Evolutionary conservation across 2,329 filamentous ascomycete species (phyloP).

Genomic region (Exutisphaerella laricina): DNA sequence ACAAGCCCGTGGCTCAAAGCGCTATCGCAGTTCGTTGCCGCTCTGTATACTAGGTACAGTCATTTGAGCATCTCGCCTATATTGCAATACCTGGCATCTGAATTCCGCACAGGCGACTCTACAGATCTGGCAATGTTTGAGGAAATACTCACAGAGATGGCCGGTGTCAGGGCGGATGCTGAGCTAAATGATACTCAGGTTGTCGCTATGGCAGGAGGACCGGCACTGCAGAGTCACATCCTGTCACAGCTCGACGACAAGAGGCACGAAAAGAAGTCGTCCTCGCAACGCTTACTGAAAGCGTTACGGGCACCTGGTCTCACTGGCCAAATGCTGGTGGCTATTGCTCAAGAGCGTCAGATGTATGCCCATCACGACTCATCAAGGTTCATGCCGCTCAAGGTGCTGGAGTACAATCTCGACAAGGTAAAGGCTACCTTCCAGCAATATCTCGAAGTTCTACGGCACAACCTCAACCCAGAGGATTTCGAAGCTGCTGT

Average conservation of each 20-base stretch:
- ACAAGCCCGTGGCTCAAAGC: constrained; percentile 91
- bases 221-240: constrained; percentile 71
- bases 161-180: constrained; percentile 78
- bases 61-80: constrained; percentile 79
- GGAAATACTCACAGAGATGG: constrained; percentile 87
- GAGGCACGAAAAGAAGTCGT: constrained; percentile 61
- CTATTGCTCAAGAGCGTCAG: constrained; percentile 83
- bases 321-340: constrained; percentile 76
- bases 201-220: constrained; percentile 80
- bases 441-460: constrained; percentile 80
- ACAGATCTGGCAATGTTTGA: constrained; percentile 88
- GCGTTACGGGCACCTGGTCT: constrained; percentile 72
- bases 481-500: constrained; percentile 74
- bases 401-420: constrained; percentile 78
- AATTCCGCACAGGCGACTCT: constrained; percentile 74
- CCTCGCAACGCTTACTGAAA: constrained; percentile 73
- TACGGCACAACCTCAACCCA: constrained; percentile 70
- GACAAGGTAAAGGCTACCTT: constrained; percentile 86
- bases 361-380: constrained; percentile 73
- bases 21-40: constrained; percentile 82
- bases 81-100: constrained; percentile 81
- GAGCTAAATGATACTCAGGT: constrained; percentile 88
- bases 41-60: constrained; percentile 79
- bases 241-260: constrained; percentile 75
- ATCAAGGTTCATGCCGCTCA: constrained; percentile 72